A percentile compares a stretch with the other conserved stretches of the same genome.
These are phyloP conservation scores for Monosporascus ibericus DNA, from an alignment of 2,329 filamentous ascomycete species.

Conservation along the genomic window DNA sequence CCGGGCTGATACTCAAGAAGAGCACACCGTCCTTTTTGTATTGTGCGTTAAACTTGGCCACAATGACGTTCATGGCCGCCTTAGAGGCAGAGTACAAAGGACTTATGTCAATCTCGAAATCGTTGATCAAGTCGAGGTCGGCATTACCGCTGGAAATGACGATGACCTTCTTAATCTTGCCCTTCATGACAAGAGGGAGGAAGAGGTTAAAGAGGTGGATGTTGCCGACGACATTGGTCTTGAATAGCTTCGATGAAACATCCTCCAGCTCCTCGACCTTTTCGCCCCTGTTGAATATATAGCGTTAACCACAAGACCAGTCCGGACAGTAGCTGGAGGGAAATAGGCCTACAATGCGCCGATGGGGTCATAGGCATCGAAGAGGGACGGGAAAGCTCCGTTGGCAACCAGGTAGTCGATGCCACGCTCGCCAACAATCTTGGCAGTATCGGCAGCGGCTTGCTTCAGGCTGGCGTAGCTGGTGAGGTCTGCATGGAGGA, in stretches of 20 bases:
- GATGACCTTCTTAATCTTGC: constrained; percentile 45
- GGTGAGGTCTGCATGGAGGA: constrained; percentile 39
- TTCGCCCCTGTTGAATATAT: constrained; percentile 15
- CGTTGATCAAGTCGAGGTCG: constrained; percentile 25
- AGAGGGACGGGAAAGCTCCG: constrained; percentile 30
- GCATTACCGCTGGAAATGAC: constrained; percentile 41
- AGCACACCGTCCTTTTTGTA: constrained; percentile 44
- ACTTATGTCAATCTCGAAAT: constrained; percentile 11
- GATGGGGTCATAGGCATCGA: constrained; percentile 19
- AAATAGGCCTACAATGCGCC: constrained; percentile 1
- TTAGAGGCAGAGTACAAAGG: constrained; percentile 28
- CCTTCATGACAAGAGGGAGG: constrained; percentile 43
- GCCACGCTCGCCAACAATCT: constrained; percentile 25
- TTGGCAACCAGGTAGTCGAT: constrained; percentile 49
- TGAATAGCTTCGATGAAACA: constrained; percentile 26
- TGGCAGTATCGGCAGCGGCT: constrained; percentile 15
- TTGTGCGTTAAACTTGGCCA: constrained; percentile 47
- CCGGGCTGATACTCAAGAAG: constrained; percentile 46
- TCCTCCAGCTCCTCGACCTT: constrained; percentile 26
- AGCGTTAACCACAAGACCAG: neutral
- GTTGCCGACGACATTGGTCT: constrained; percentile 44
- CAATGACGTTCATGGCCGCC: constrained; percentile 36
- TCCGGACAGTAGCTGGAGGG: neutral
- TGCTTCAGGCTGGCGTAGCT: constrained; percentile 30
- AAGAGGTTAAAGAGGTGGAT: constrained; percentile 47